Conservation (phyloP, 768 basidiomycete species). For the Russula olivacea region DNA sequence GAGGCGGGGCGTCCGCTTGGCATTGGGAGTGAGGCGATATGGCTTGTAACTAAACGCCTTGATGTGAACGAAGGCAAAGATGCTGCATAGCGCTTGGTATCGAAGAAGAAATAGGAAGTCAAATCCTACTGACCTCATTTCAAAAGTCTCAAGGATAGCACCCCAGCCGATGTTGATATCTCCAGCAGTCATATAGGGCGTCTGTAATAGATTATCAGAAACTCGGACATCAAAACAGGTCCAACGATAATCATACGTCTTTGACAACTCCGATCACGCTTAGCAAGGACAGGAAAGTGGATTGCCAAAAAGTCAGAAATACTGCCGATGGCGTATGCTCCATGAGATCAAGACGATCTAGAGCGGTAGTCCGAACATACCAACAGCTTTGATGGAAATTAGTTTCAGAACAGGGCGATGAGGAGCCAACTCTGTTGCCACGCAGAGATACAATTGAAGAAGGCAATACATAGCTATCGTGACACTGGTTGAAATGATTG, state of each 20-base stretch:
- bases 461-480: conserved; percentile 75
- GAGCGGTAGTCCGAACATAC: conserved; percentile 33
- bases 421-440: conserved; percentile 48
- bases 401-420: conserved; percentile 62
- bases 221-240: conserved; percentile 7
- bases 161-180: conserved; percentile 69
- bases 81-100: conserved; percentile 32
- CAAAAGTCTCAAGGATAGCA: conserved; percentile 62
- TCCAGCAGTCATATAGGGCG: conserved; percentile 63
- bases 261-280: conserved; percentile 56
- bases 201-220: conserved; percentile 33
- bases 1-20: conserved; percentile 45
- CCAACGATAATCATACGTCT: conserved; percentile 39
- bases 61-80: conserved; percentile 67
- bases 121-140: conserved; percentile 56
- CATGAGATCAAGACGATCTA: background rate
- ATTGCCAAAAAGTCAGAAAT: conserved; percentile 76
- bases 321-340: conserved; percentile 34
- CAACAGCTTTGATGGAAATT: conserved; percentile 67
- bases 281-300: conserved; percentile 51
- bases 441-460: conserved; percentile 60
- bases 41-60: conserved; percentile 65
- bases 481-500: conserved; percentile 63
- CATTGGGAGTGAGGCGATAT: conserved; percentile 39
- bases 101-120: conserved; percentile 6